These are phyloP conservation scores for Citrus cavaleriei DNA, from an alignment of 345 rosid genomes.

Conservation along the genomic window DNA sequence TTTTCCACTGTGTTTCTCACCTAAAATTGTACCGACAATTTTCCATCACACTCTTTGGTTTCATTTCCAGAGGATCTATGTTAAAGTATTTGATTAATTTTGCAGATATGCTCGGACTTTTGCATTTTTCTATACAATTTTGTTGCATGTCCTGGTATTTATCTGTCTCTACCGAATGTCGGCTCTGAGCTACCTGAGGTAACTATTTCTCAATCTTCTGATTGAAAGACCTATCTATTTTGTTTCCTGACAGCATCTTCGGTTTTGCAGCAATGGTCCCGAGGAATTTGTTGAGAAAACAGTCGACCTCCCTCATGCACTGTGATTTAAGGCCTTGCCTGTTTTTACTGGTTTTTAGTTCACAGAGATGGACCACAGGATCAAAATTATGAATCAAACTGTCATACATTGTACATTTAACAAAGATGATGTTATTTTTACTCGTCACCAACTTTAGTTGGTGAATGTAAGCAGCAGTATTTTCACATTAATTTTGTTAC, in stretches of 20 bases:
- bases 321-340: constrained; percentile 24
- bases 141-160: constrained; percentile 81
- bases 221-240: neutral
- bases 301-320: constrained; percentile 65
- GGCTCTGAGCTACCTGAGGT: constrained; percentile 87
- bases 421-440: neutral
- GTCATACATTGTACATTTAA: constrained; percentile 18
- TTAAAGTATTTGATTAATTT: neutral
- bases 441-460: neutral
- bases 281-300: constrained; percentile 60
- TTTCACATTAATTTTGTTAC: neutral
- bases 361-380: neutral
- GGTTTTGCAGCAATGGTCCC: constrained; percentile 59
- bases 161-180: constrained; percentile 97
- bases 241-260: neutral
- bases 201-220: constrained; percentile 5
- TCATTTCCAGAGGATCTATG: neutral
- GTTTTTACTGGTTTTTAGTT: constrained; percentile 1
- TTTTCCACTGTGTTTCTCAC: neutral
- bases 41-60: neutral
- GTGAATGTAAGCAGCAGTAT: neutral
- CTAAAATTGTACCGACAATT: neutral
- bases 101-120: constrained; percentile 90
- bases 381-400: constrained; percentile 3
- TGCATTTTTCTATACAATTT: constrained; percentile 92